phyloP scores from a whole-genome alignment of 1,284 basidiomycete genomes.

The Meripilus lineatus region DNA sequence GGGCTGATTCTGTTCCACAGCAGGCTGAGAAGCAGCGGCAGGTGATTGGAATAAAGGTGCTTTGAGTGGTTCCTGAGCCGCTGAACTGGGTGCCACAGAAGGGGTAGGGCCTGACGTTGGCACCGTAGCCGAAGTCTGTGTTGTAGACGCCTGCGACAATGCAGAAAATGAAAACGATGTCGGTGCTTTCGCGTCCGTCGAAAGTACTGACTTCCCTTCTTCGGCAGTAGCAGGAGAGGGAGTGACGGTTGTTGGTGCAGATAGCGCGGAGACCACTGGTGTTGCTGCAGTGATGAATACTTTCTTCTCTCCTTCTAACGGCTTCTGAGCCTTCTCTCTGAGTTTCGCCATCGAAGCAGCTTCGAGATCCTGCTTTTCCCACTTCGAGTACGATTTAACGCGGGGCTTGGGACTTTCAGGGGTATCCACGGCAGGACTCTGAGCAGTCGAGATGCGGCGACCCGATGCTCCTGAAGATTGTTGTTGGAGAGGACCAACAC shows the following conservation, averaged over 20 bases:
- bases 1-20: too few relatives aligned
- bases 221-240: slow-evolving; percentile 1
- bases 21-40: too few relatives aligned
- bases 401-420: slow-evolving; percentile 50
- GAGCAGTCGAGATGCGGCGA: slow-evolving; percentile 36
- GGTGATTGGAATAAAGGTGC: neutral
- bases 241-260: slow-evolving; percentile 10
- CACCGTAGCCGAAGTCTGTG: too few relatives aligned
- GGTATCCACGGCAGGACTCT: slow-evolving; percentile 21
- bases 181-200: neutral
- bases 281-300: neutral
- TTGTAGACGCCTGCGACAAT: too few relatives aligned
- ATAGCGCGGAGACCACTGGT: slow-evolving; percentile 4
- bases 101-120: too few relatives aligned
- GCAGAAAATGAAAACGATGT: too few relatives aligned
- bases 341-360: slow-evolving; percentile 62
- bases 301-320: slow-evolving; percentile 2
- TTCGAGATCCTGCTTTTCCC: slow-evolving; percentile 79
- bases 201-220: too few relatives aligned
- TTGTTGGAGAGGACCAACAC: slow-evolving; percentile 35
- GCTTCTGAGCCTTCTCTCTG: slow-evolving; percentile 23
- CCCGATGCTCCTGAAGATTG: slow-evolving; percentile 21
- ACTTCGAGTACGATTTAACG: slow-evolving; percentile 60
- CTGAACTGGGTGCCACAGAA: too few relatives aligned
- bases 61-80: too few relatives aligned